Base-by-base conservation (phyloP, 2,329 filamentous ascomycete genomes). In the Aureobasidium sp. region DNA sequence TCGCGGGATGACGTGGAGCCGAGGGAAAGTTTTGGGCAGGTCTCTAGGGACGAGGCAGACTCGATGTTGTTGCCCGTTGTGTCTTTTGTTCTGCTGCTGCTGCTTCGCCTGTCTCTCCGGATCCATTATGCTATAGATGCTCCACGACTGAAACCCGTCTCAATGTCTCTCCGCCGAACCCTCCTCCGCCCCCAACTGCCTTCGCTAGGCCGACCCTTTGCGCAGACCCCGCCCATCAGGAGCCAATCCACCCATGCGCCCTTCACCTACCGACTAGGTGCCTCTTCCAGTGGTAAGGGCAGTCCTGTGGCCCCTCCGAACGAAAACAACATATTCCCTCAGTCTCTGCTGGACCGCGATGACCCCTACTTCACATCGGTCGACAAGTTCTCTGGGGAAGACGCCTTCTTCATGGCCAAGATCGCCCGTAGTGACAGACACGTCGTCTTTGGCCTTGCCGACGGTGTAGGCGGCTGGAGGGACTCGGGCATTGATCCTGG, bases 401-500 rank as follows among this genome's bases (percentile, higher is more conserved):
- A 99, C 81, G 90, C 94, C 62, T 97, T 97, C 78, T 99, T 99
- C 75, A 88, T 94, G 68, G 75, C 88, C 70, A 85, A 86, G 29
- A 79, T 97, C n/a, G 90, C 71, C 13, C 69, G 89, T 55, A 83
- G 85, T 65, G 82, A 82, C 1, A 81, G 85, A 41, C 81, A 85
- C 44, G 83, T 96, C 11, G 90, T 92, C 0, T 87, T 99, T 67
- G 94, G 91, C 21, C 84, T 99, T 29, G 91, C 92, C 59, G 94
- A 99, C 72, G 94, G 94, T 11, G 94, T 99, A 0, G 94, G 94
- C 51, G 94, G 94, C 39, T 99, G 94, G 92, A 85, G 88, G 65
- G 90, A 96, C 68, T 93, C 89, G 42, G 91, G 91, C 48, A 87
- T 99, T 58, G 92, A 99, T 70, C 92, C 94, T 10, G 91, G 91